Percentiles rank a stretch among this genome's conserved stretches.
These are phyloP conservation scores for Termitomyces sp. DNA, from an alignment of 768 basidiomycete species.

Conservation along the genomic window DNA sequence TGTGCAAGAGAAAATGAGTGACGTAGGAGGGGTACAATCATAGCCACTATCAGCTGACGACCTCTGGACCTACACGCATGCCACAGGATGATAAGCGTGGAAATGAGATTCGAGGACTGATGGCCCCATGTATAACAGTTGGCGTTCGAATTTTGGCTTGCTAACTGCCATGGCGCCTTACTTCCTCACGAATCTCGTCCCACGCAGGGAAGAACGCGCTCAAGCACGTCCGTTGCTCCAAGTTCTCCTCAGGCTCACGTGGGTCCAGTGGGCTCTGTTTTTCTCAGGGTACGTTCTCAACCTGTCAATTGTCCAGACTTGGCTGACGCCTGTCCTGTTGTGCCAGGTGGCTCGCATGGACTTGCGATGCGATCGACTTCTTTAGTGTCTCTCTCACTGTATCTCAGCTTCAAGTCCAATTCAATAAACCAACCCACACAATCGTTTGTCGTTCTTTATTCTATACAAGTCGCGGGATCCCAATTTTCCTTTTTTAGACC, in stretches of 20 bases:
- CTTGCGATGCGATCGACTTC: conserved; percentile 82
- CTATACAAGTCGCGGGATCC: neutral
- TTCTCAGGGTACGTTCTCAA: conserved; percentile 46
- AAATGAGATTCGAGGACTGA: conserved; percentile 5
- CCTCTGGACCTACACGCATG: neutral
- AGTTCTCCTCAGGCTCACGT: conserved; percentile 38
- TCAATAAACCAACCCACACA: conserved; percentile 29
- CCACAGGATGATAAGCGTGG: neutral
- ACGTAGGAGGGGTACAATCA: too few species aligned
- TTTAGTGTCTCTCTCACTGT: conserved; percentile 70
- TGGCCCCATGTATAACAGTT: neutral
- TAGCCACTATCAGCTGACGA: neutral
- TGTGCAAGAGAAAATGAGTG: too few species aligned
- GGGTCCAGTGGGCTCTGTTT: conserved; percentile 54
- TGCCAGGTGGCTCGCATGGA: conserved; percentile 77
- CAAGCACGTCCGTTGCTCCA: conserved; percentile 34
- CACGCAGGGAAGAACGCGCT: conserved; percentile 35
- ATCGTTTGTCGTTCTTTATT: conserved; percentile 30
- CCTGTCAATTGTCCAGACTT: neutral
- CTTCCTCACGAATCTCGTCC: conserved; percentile 42
- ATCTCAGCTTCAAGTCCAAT: conserved; percentile 38
- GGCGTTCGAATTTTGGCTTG: neutral
- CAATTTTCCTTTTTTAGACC: conserved; percentile 32
- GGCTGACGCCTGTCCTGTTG: neutral
- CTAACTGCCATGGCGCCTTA: conserved; percentile 36